A percentile compares a stretch with the other conserved stretches of the same genome.
These are phyloP conservation scores for Penicillium sp. DNA, from an alignment of 2,329 filamentous ascomycete species.

Conservation along the genomic window DNA sequence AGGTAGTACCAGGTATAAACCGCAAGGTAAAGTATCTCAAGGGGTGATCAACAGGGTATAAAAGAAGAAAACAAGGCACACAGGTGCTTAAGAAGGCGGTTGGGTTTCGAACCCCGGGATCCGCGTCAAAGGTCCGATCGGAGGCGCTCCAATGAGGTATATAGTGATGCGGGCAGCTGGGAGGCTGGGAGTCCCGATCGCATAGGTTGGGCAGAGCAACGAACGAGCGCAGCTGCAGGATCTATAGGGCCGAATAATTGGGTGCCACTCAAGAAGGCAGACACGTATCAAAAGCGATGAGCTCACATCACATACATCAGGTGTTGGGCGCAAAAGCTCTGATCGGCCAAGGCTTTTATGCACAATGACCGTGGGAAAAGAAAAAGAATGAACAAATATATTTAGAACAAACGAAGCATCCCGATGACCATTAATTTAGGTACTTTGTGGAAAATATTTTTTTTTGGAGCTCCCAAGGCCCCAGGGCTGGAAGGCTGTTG, in stretches of 20 bases:
- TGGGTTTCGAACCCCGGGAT: conserved; percentile 8
- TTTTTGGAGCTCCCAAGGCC: neutral
- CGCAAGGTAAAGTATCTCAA: neutral
- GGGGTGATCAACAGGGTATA: neutral
- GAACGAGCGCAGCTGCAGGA: conserved; percentile 15
- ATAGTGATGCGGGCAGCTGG: conserved; percentile 14
- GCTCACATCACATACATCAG: conserved; percentile 14
- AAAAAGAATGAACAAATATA: neutral
- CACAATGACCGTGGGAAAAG: conserved; percentile 2
- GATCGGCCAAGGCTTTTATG: conserved; percentile 26
- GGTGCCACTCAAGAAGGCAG: conserved; percentile 23
- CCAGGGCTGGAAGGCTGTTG: too few species aligned
- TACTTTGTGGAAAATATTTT: neutral
- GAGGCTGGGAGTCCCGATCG: conserved; percentile 23
- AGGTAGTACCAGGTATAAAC: conserved; percentile 7
- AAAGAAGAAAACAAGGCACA: conserved; percentile 1
- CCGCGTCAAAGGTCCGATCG: conserved; percentile 17
- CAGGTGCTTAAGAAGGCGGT: conserved; percentile 4
- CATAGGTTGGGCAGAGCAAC: conserved; percentile 27
- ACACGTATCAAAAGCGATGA: conserved; percentile 22
- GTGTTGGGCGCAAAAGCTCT: conserved; percentile 19
- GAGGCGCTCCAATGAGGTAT: conserved; percentile 3
- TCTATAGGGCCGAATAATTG: conserved; percentile 16
- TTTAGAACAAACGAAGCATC: neutral
- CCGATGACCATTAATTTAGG: neutral